Evolutionary conservation across 1,284 basidiomycete species (phyloP).

Genomic region (Microbotryomycetes sp.): DNA sequence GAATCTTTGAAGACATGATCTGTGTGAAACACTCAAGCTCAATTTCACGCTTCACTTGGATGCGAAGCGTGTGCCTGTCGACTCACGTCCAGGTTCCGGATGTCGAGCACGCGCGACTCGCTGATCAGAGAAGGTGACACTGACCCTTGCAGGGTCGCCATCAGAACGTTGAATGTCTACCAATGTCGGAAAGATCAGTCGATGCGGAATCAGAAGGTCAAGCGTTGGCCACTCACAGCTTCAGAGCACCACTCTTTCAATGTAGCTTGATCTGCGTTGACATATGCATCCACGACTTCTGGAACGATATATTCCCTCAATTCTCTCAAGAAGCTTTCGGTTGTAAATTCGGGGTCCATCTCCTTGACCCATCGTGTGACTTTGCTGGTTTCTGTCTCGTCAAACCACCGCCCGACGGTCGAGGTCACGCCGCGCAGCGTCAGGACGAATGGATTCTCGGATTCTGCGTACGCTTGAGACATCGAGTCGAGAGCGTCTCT

Average conservation of each 20-base stretch:
- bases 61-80: background rate
- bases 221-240: conserved; percentile 71
- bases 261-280: conserved; percentile 77
- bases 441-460: conserved; percentile 81
- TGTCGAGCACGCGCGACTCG: conserved; percentile 86
- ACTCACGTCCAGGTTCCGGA: conserved; percentile 84
- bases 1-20: conserved; percentile 71
- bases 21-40: too few relatives aligned
- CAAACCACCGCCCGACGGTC: conserved; percentile 71
- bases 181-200: background rate
- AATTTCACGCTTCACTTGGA: too few relatives aligned
- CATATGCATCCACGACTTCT: conserved; percentile 92
- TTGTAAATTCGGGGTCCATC: conserved; percentile 78
- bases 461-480: conserved; percentile 76
- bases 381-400: conserved; percentile 95
- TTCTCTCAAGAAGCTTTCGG: conserved; percentile 82
- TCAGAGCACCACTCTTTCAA: conserved; percentile 91
- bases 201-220: background rate
- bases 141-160: conserved; percentile 96
- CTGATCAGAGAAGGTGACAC: conserved; percentile 79
- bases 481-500: conserved; percentile 24
- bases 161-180: conserved; percentile 90
- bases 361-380: conserved; percentile 79
- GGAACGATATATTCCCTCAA: conserved; percentile 95
- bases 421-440: conserved; percentile 74